phyloP scores from a whole-genome alignment of 108 stramenopile genomes.

The Nitzschia sp. region DNA sequence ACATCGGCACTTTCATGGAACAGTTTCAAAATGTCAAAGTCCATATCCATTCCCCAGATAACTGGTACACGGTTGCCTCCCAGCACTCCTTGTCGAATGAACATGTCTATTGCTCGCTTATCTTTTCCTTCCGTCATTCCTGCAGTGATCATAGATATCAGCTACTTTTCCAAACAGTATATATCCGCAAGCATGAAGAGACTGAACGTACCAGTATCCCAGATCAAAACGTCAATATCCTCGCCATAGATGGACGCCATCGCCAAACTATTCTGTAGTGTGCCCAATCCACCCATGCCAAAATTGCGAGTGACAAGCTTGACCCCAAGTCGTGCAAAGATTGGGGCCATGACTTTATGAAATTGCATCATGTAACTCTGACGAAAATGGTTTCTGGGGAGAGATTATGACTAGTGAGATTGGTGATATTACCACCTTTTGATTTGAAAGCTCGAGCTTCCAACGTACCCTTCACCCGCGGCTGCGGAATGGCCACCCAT shows the following conservation, averaged over 20 bases:
- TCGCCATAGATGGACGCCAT: constrained; percentile 67
- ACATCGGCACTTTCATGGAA: constrained; percentile 70
- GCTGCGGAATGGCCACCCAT: constrained; percentile 68
- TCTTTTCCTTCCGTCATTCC: constrained; percentile 36
- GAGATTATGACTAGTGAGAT: neutral
- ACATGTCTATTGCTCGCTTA: constrained; percentile 44
- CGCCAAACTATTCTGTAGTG: constrained; percentile 53
- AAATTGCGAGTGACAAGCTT: constrained; percentile 64
- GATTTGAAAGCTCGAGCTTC: neutral
- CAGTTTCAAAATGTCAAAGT: constrained; percentile 58
- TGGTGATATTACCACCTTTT: neutral
- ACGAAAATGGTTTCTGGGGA: constrained; percentile 66
- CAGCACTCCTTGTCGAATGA: constrained; percentile 68
- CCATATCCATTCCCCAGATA: constrained; percentile 45
- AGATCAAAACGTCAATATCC: constrained; percentile 71
- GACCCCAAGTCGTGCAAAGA: constrained; percentile 74
- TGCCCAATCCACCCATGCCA: constrained; percentile 62
- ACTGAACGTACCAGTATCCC: constrained; percentile 57
- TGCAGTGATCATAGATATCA: neutral
- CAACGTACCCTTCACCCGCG: constrained; percentile 40
- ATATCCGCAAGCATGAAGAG: neutral
- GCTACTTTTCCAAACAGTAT: neutral
- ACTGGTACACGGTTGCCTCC: constrained; percentile 63
- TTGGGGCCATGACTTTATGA: constrained; percentile 57
- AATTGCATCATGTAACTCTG: constrained; percentile 77